Evolutionary conservation across 164 flowering plant genomes (phyloP).

Genomic region (Annona cherimola): DNA sequence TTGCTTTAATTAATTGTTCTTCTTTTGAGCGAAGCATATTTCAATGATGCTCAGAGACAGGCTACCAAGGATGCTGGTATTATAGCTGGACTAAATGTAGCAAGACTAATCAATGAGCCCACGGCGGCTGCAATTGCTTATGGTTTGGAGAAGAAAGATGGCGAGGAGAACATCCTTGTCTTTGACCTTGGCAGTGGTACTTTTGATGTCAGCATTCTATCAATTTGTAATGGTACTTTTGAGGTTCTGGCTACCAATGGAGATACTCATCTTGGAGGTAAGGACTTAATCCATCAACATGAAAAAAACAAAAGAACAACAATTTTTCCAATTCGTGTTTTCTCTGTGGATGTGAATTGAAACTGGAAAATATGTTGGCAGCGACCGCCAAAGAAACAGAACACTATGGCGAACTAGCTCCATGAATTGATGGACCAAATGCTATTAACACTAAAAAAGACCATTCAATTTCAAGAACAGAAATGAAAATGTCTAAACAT

Average conservation of each 20-base stretch:
- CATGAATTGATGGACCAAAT: too few relatives aligned
- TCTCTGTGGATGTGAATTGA: background rate
- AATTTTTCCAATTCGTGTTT: background rate
- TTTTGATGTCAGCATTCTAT: conserved; percentile 90
- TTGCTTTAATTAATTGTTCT: background rate
- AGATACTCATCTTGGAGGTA: conserved; percentile 93
- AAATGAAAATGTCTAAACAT: too few relatives aligned
- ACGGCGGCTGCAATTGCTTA: conserved; percentile 95
- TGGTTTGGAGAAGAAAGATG: conserved; percentile 86
- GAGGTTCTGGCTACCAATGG: conserved; percentile 94
- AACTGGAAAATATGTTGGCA: too few relatives aligned
- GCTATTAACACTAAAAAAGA: too few relatives aligned
- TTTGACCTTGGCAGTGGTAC: conserved; percentile 95
- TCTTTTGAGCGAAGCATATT: conserved; percentile 53
- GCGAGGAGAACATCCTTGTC: conserved; percentile 93
- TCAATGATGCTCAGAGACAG: conserved; percentile 93
- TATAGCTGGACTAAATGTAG: conserved; percentile 87
- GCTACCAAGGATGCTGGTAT: conserved; percentile 96
- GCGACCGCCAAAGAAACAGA: too few relatives aligned
- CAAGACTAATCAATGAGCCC: conserved; percentile 85
- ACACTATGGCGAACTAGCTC: too few relatives aligned
- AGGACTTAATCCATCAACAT: background rate
- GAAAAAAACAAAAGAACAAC: too few relatives aligned
- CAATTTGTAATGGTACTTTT: conserved; percentile 89
- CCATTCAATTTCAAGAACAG: too few relatives aligned